Evolutionary conservation across 257 asterid genomes (phyloP).

Genomic region (Euphrasia confusa): DNA sequence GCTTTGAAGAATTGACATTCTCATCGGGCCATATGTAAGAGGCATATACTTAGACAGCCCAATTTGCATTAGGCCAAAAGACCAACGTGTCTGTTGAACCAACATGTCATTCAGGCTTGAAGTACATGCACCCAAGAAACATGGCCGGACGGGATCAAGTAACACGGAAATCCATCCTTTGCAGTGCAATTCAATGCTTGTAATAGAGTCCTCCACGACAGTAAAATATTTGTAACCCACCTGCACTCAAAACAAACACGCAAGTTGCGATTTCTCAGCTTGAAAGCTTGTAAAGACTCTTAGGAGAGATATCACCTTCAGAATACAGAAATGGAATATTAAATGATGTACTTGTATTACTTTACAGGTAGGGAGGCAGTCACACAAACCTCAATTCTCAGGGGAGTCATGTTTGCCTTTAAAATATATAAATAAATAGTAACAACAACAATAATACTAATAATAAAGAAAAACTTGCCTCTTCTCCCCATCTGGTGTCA

Average conservation of each 20-base stretch:
- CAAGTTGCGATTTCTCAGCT: neutral
- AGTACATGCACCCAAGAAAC: slow-evolving; percentile 44
- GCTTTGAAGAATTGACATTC: slow-evolving; percentile 44
- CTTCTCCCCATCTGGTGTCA: slow-evolving; percentile 48
- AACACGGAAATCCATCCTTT: slow-evolving; percentile 53
- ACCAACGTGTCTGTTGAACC: slow-evolving; percentile 51
- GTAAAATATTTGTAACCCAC: slow-evolving; percentile 45
- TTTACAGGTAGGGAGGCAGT: too few relatives aligned
- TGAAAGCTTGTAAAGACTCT: neutral
- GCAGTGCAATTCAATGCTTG: slow-evolving; percentile 41
- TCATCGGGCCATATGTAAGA: slow-evolving; percentile 48
- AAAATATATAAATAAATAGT: too few relatives aligned
- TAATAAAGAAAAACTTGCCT: slow-evolving; percentile 31
- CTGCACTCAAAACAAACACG: slow-evolving; percentile 25
- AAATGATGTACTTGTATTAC: neutral
- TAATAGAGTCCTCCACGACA: slow-evolving; percentile 47
- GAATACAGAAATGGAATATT: neutral
- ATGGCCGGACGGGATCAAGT: slow-evolving; percentile 34
- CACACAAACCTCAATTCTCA: too few relatives aligned
- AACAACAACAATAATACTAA: too few relatives aligned
- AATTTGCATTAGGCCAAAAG: slow-evolving; percentile 38
- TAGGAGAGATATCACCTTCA: neutral
- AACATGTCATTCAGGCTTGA: slow-evolving; percentile 42
- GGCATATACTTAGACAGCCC: slow-evolving; percentile 57
- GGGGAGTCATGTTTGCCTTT: too few relatives aligned